Evolutionary conservation across 2,329 filamentous ascomycete species (phyloP), one percentile per base, ranked within the genome.

Genomic region (Alternaria novae-zelandiae): DNA sequence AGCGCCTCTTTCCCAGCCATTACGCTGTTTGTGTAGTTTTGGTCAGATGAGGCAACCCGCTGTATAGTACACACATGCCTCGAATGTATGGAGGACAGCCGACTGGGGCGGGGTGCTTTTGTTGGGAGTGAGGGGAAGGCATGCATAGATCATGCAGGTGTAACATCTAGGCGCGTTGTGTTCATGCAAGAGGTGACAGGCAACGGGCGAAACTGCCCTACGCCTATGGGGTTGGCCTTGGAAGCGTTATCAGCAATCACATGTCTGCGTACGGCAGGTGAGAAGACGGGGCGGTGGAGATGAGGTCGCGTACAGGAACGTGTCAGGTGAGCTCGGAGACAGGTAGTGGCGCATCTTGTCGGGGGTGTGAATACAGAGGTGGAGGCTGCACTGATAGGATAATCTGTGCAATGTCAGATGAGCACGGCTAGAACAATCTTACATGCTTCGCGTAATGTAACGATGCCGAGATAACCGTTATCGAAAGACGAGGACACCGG

Each of bases 101-200:
- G 61, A 65, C 54, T 59, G 58, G 59, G 25, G 61, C 49, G 50
- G 55, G 21, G 56, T 63, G 44, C 55, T 68, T 71, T 69, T 71
- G 70, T 72, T 73, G 70, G 65, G 67, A 57, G 30, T 49, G 60
- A 53, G 50, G 21, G 53, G 23, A 30, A 21, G 36, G 60, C 51
- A 61, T 65, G 70, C 67, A 67, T 66, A 61, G 60, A 54, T 59
- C 56, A 43, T 70, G 70, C 60, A 65, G 64, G 67, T 66, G 61
- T 63, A 54, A 68, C 68, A 70, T 65, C 65, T 65, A 57, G 59
- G 63, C 67, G 65, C 62, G 62, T 68, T 68, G 57, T 64, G 43
- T 57, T 57, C 54, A 60, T 54, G 51, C 51, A 61, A 50, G 25
- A 23, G 15, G 26, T 26, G 47, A 50, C 30, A 23, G 15, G 23